These are phyloP conservation scores for Ceratocystis variospora DNA, from an alignment of 2,329 filamentous ascomycete species.

Conservation along the genomic window DNA sequence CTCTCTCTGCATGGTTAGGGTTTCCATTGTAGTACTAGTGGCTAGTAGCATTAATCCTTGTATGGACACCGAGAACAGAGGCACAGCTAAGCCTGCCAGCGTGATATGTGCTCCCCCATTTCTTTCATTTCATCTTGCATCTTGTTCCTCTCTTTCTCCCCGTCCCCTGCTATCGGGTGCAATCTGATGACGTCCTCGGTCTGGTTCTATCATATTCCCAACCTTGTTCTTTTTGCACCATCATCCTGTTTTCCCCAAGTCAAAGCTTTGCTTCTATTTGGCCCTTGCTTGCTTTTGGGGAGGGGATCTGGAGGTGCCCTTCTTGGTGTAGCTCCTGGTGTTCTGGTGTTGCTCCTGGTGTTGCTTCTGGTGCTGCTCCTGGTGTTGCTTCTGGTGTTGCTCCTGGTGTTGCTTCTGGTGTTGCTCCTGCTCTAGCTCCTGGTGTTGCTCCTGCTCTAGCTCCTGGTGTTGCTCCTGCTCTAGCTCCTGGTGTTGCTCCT, in stretches of 20 bases:
- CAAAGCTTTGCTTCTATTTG: neutral
- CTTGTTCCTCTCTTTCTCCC: neutral
- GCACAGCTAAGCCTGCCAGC: neutral
- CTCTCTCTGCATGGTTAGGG: neutral
- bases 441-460: neutral
- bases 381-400: too few relatives aligned
- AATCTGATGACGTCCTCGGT: neutral
- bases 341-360: too few relatives aligned
- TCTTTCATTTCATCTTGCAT: neutral
- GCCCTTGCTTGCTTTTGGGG: neutral
- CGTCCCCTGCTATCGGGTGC: neutral
- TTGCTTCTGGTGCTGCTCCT: too few relatives aligned
- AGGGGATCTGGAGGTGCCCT: neutral
- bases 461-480: neutral
- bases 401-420: too few relatives aligned
- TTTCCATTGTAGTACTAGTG: neutral
- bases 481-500: neutral
- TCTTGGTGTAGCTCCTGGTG: neutral
- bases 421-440: neutral
- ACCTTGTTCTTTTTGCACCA: neutral
- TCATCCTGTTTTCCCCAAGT: neutral
- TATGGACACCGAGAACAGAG: neutral
- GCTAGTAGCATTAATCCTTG: neutral
- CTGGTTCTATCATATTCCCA: neutral
- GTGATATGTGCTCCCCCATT: neutral